Evolutionary conservation across 1,284 basidiomycete genomes (phyloP).

Genomic region (Boletellus deceptivus): DNA sequence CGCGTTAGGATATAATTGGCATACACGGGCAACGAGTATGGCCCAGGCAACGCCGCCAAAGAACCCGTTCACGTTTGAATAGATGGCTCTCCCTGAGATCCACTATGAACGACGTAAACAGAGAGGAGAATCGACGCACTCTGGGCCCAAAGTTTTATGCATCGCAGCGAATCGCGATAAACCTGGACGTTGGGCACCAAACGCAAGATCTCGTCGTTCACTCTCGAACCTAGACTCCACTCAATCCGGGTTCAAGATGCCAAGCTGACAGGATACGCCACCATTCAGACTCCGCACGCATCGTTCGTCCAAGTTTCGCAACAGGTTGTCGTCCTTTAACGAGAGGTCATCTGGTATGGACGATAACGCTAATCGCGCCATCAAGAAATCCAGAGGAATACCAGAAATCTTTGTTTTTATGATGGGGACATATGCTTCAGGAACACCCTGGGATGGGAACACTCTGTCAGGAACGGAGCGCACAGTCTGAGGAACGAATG

Average conservation of each 20-base stretch:
- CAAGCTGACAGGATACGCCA: constrained; percentile 27
- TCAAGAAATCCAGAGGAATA: constrained; percentile 92
- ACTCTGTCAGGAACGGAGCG: constrained; percentile 1
- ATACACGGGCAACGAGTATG: constrained; percentile 96
- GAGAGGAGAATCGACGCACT: constrained; percentile 50
- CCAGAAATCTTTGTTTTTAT: constrained; percentile 91
- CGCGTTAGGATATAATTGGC: constrained; percentile 96
- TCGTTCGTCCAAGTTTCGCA: constrained; percentile 92
- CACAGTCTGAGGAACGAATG: neutral
- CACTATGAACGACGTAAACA: constrained; percentile 9
- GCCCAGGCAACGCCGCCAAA: constrained; percentile 99
- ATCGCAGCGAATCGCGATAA: constrained; percentile 91
- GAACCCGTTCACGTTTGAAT: constrained; percentile 98
- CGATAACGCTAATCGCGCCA: constrained; percentile 83
- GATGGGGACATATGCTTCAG: constrained; percentile 94
- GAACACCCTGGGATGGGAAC: constrained; percentile 68
- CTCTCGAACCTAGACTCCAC: constrained; percentile 75
- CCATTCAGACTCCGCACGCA: constrained; percentile 95
- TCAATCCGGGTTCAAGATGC: constrained; percentile 9
- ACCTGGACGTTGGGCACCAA: constrained; percentile 94
- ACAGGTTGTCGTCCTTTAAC: constrained; percentile 86
- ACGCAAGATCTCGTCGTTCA: constrained; percentile 94
- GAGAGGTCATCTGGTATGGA: constrained; percentile 90
- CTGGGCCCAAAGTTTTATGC: constrained; percentile 98
- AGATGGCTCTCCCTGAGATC: constrained; percentile 83